These are phyloP conservation scores for Tetrapisispora pingtungensis DNA, from an alignment of 805 yeast species.

Conservation along the genomic window DNA sequence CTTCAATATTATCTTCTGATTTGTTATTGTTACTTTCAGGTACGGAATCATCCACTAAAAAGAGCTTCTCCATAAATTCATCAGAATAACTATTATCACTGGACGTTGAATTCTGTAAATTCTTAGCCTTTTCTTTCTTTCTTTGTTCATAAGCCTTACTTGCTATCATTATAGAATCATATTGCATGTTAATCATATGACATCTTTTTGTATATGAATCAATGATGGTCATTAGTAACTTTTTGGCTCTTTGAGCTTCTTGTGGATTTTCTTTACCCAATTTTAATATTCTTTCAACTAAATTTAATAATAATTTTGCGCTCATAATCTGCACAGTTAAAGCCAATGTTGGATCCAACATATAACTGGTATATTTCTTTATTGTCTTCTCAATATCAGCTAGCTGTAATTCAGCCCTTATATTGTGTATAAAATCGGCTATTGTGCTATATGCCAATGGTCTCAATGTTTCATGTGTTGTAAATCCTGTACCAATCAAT, in stretches of 20 bases:
- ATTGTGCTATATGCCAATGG: slow-evolving; percentile 92
- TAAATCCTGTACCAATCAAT: slow-evolving; percentile 84
- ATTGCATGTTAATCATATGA: slow-evolving; percentile 61
- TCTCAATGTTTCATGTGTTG: slow-evolving; percentile 79
- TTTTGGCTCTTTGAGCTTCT: slow-evolving; percentile 51
- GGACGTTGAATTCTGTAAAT: slow-evolving; percentile 29
- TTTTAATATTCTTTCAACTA: slow-evolving; percentile 81
- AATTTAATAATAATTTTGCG: slow-evolving; percentile 76
- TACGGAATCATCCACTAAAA: not conserved
- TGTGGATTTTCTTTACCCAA: slow-evolving; percentile 54
- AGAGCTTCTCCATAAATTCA: slow-evolving; percentile 21
- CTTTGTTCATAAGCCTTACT: slow-evolving; percentile 45
- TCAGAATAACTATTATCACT: slow-evolving; percentile 33
- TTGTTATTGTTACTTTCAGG: not conserved
- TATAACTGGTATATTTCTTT: slow-evolving; percentile 63
- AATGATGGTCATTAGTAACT: slow-evolving; percentile 73
- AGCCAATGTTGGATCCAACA: slow-evolving; percentile 74
- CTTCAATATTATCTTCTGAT: slow-evolving; percentile 15
- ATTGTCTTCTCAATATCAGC: slow-evolving; percentile 85
- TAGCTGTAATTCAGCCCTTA: slow-evolving; percentile 70
- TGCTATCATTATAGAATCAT: slow-evolving; percentile 51
- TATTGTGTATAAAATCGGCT: slow-evolving; percentile 91
- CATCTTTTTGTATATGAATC: slow-evolving; percentile 83
- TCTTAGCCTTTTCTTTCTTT: slow-evolving; percentile 34
- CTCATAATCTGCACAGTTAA: slow-evolving; percentile 93